Evolutionary conservation across 768 basidiomycete genomes (phyloP), one percentile per base, ranked within the genome.

Genomic region (Pleurotus platypus): DNA sequence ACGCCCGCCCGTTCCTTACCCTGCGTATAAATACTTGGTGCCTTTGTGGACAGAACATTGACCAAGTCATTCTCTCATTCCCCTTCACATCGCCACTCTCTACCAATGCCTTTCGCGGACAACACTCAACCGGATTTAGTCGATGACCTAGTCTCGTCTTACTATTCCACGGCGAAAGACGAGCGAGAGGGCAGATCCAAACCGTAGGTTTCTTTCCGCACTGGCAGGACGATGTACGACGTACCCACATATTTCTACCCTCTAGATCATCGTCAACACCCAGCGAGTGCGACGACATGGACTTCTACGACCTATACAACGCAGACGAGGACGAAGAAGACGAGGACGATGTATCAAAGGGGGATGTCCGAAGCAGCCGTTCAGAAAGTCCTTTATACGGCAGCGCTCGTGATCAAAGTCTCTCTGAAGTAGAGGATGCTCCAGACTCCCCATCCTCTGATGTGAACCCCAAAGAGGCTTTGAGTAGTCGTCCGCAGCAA

Each of bases 121-220:
- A 35, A 45, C 6, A 22, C 39, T 11, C 39, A 35, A 4, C 26
- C 51, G 13, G 51, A 54, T 22, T 18, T 45, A 45, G 20, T 54
- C 18, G 51, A 54, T 39, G 51, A 54, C 16, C 37, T 54, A 20
- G 51, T 54, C 18, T 54, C 51, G 4, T 54, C 51, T 8, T 54
- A 54, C 51, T 54, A 54, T 20, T 39, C 18, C 12, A 27, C 15
- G 18, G 26, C 13, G 39, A 12, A 35, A 20, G 38, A 54, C 51
- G 51, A 54, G 11, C 35, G 16, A 43, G 51, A 54, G 24, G 39
- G 22, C 15, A 54, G 42, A n/a, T 54, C 51, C 7, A 54, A 40
- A 1, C 39, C 42, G 51, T 54, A 42, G 42, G 51, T 2, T 3
- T 1, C 30, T 35, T 35, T 35, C 8, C 12, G 8, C 9, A 35